A percentile compares a stretch with the other conserved stretches of the same genome.
phyloP scores from a whole-genome alignment of 306 rosid species.

The Trifolium repens region DNA sequence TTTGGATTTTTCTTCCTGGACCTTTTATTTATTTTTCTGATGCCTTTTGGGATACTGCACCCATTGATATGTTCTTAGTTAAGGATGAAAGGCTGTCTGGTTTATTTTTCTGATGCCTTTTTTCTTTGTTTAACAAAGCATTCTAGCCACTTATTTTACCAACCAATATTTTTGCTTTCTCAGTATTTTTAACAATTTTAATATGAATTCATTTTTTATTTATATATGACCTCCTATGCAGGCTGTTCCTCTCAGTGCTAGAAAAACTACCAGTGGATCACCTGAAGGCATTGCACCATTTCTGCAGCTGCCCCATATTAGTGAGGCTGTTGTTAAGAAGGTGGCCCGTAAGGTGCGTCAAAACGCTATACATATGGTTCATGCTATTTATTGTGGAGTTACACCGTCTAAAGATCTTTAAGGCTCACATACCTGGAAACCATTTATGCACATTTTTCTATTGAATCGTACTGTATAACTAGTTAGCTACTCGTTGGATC shows the following conservation, averaged over 20 bases:
- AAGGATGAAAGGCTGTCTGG: constrained; percentile 6
- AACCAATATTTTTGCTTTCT: constrained; percentile 11
- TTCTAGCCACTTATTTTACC: constrained; percentile 12
- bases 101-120: too few species aligned
- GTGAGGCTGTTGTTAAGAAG: constrained; percentile 82
- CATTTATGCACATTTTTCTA: constrained; percentile 12
- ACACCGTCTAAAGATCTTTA: constrained; percentile 20
- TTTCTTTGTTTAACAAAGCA: background rate
- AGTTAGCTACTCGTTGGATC: constrained; percentile 18
- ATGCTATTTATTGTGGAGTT: constrained; percentile 28
- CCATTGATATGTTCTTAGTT: constrained; percentile 1
- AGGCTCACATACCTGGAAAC: constrained; percentile 4
- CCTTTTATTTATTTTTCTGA: background rate
- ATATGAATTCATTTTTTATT: constrained; percentile 17
- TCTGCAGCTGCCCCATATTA: constrained; percentile 94
- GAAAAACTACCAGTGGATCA: constrained; percentile 86
- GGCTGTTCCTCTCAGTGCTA: constrained; percentile 97
- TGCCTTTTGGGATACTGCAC: constrained; percentile 24
- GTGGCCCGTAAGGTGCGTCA: constrained; percentile 84
- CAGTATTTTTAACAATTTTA: constrained; percentile 21
- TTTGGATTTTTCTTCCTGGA: background rate
- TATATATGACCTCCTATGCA: constrained; percentile 43
- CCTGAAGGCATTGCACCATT: constrained; percentile 97
- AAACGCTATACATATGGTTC: constrained; percentile 26
- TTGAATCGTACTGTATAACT: constrained; percentile 20